A percentile compares a stretch with the other conserved stretches of the same genome.
phyloP scores from a whole-genome alignment of 2,329 filamentous ascomycete species.

The Calonectria hongkongensis region DNA sequence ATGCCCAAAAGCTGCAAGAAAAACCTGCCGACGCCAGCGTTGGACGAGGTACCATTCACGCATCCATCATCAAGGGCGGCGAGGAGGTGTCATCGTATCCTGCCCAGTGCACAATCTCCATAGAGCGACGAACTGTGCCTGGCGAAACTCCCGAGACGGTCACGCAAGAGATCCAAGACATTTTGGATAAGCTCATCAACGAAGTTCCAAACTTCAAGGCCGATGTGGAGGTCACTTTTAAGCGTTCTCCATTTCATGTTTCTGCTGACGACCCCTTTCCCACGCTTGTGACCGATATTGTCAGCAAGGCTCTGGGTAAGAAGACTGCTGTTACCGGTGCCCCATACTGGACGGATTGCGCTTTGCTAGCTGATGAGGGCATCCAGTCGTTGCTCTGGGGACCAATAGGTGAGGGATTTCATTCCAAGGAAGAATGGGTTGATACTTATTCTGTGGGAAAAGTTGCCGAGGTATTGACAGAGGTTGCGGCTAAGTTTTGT shows the following conservation, averaged over 20 bases:
- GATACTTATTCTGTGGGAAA: slow-evolving; percentile 64
- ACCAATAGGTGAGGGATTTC: slow-evolving; percentile 68
- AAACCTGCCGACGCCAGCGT: slow-evolving; percentile 56
- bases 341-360: slow-evolving; percentile 71
- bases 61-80: slow-evolving; percentile 68
- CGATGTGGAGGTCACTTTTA: slow-evolving; percentile 63
- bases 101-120: slow-evolving; percentile 65
- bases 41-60: slow-evolving; percentile 66
- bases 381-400: slow-evolving; percentile 69
- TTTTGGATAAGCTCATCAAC: slow-evolving; percentile 59
- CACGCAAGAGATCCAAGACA: slow-evolving; percentile 58
- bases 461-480: slow-evolving; percentile 55
- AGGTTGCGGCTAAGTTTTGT: slow-evolving; percentile 57
- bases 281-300: slow-evolving; percentile 55
- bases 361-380: slow-evolving; percentile 65
- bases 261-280: slow-evolving; percentile 64
- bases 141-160: slow-evolving; percentile 64
- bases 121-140: slow-evolving; percentile 70
- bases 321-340: slow-evolving; percentile 55
- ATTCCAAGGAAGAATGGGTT: slow-evolving; percentile 71
- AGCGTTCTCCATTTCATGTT: slow-evolving; percentile 65
- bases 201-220: slow-evolving; percentile 63
- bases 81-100: slow-evolving; percentile 73
- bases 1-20: slow-evolving; percentile 59
- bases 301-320: slow-evolving; percentile 53